A percentile compares a stretch with the other conserved stretches of the same genome.
Evolutionary conservation across 208 protist genomes (phyloP).

Genomic region (Angomonas ambiguus): DNA sequence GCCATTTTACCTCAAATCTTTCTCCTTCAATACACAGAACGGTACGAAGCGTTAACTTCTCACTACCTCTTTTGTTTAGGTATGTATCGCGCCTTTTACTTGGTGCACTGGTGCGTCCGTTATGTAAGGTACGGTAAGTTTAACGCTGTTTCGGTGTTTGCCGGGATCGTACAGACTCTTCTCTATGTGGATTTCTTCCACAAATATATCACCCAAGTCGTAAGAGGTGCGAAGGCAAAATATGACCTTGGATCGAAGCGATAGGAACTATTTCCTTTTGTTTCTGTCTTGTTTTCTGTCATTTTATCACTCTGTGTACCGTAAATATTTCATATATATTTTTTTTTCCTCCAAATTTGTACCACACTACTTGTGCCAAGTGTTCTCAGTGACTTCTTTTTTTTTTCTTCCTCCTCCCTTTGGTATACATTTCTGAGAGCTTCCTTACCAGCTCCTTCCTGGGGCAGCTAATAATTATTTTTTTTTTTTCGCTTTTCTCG

Average conservation of each 20-base stretch:
- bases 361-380: too few relatives aligned
- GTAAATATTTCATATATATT: slow-evolving; percentile 12
- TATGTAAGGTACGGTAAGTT: slow-evolving; percentile 65
- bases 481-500: slow-evolving; percentile 9
- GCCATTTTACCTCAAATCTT: slow-evolving; percentile 96
- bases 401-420: too few relatives aligned
- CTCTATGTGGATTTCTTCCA: slow-evolving; percentile 97
- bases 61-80: slow-evolving; percentile 95
- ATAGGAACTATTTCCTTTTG: slow-evolving; percentile 12
- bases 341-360: slow-evolving; percentile 16
- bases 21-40: slow-evolving; percentile 91
- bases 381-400: too few relatives aligned
- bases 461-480: background rate
- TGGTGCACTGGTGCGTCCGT: slow-evolving; percentile 94
- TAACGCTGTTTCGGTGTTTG: slow-evolving; percentile 70
- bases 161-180: slow-evolving; percentile 89
- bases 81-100: slow-evolving; percentile 92
- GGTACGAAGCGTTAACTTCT: slow-evolving; percentile 91
- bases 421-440: too few relatives aligned
- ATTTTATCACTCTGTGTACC: background rate
- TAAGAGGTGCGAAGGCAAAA: slow-evolving; percentile 64
- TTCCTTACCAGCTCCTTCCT: too few relatives aligned
- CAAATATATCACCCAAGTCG: slow-evolving; percentile 89
- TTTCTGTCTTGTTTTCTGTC: slow-evolving; percentile 15
- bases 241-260: slow-evolving; percentile 51